These are phyloP conservation scores for Teratosphaeria zuluensis DNA, from an alignment of 2,329 filamentous ascomycete species.

Conservation along the genomic window DNA sequence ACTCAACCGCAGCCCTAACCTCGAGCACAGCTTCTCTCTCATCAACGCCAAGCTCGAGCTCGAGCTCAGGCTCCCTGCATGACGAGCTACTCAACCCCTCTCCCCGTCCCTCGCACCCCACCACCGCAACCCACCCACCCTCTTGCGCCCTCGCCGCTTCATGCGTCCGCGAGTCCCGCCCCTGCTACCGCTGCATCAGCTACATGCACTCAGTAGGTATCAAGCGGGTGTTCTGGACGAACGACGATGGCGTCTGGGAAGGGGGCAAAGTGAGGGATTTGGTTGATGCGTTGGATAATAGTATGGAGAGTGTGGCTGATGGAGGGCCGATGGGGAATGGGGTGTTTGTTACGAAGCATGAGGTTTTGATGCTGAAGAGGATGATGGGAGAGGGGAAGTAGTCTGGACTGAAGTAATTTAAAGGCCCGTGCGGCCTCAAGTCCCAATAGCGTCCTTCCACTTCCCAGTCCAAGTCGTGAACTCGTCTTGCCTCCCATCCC, in stretches of 20 bases:
- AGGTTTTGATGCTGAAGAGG: conserved; percentile 38
- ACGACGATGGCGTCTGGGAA: conserved; percentile 39
- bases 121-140: neutral
- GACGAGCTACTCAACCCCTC: conserved; percentile 34
- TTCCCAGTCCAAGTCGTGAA: conserved; percentile 68
- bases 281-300: conserved; percentile 32
- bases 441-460: conserved; percentile 33
- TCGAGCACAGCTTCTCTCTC: conserved; percentile 8
- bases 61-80: conserved; percentile 33
- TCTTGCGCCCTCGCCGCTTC: conserved; percentile 10
- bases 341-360: conserved; percentile 45
- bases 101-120: conserved; percentile 5
- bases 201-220: conserved; percentile 45
- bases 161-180: conserved; percentile 33
- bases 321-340: conserved; percentile 21
- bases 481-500: conserved; percentile 60
- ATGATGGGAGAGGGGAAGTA: conserved; percentile 19
- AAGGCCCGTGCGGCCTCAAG: conserved; percentile 2
- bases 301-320: conserved; percentile 15
- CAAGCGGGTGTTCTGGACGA: conserved; percentile 46
- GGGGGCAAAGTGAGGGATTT: conserved; percentile 42
- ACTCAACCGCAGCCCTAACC: conserved; percentile 2
- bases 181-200: conserved; percentile 44
- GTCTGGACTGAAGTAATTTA: neutral
- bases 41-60: conserved; percentile 4